Evolutionary conservation across 495 filamentous ascomycete species (phyloP).

Genomic region (Tuber melanosporum): DNA sequence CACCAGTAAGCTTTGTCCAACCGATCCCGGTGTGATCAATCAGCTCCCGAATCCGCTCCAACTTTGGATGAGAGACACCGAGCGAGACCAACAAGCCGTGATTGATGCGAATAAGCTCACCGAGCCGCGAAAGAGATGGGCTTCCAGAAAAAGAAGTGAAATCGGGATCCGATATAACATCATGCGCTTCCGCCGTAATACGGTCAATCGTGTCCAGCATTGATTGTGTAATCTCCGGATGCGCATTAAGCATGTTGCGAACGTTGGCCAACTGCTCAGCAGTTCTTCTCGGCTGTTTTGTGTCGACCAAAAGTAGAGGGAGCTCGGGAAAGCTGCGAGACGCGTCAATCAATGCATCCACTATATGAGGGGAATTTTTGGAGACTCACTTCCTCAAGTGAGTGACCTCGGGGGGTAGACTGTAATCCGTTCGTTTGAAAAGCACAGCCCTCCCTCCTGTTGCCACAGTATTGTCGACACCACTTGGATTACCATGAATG

Average conservation of each 20-base stretch:
- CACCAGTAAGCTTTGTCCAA: constrained; percentile 95
- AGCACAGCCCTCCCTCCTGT: constrained; percentile 87
- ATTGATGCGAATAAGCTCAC: constrained; percentile 84
- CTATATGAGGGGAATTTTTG: background rate
- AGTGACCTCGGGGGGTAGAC: constrained; percentile 67
- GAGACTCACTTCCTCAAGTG: constrained; percentile 54
- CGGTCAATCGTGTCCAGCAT: constrained; percentile 79
- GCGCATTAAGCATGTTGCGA: constrained; percentile 57
- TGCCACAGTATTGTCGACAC: constrained; percentile 95
- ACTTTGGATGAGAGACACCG: constrained; percentile 85
- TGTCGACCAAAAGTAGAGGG: constrained; percentile 83
- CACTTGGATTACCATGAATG: constrained; percentile 92
- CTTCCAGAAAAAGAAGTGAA: constrained; percentile 56
- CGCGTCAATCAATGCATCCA: background rate
- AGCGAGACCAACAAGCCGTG: constrained; percentile 82
- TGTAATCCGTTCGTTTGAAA: constrained; percentile 74
- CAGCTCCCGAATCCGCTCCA: constrained; percentile 86
- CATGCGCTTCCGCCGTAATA: constrained; percentile 65
- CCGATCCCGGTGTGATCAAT: constrained; percentile 85
- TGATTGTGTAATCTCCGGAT: constrained; percentile 64
- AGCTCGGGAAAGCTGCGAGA: constrained; percentile 66
- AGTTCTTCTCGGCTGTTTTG: constrained; percentile 73
- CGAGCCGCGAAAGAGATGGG: constrained; percentile 56
- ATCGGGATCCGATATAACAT: constrained; percentile 58
- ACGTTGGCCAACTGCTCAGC: constrained; percentile 81